Evolutionary conservation across 257 asterid species (phyloP).

Genomic region (Ehretia macrophylla): DNA sequence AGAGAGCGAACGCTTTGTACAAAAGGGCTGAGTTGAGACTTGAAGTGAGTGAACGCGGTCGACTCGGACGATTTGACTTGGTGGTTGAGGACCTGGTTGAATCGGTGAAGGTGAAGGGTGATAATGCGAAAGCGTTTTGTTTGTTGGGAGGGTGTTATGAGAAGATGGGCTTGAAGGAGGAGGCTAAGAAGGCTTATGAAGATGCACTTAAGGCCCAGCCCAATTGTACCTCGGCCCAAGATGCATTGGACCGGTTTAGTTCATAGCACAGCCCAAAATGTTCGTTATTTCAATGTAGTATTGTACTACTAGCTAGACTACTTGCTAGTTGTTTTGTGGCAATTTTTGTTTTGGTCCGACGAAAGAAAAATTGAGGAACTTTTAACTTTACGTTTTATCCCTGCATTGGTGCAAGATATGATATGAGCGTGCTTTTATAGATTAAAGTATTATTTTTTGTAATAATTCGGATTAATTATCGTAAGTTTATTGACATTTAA

Average conservation of each 20-base stretch:
- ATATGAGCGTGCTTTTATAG: no score
- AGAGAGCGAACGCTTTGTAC: slow-evolving; percentile 57
- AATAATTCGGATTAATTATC: no score
- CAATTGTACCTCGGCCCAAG: slow-evolving; percentile 24
- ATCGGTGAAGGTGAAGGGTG: slow-evolving; percentile 42
- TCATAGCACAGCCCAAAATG: slow-evolving; percentile 14
- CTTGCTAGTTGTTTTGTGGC: no score
- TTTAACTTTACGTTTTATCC: no score
- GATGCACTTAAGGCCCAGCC: slow-evolving; percentile 44
- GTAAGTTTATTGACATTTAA: no score
- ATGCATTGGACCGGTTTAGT: slow-evolving; percentile 35
- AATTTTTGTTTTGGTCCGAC: no score
- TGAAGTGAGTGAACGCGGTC: slow-evolving; percentile 26
- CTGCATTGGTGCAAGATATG: no score
- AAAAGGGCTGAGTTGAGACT: slow-evolving; percentile 63
- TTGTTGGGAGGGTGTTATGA: slow-evolving; percentile 64
- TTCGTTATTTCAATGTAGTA: slow-evolving; percentile 19
- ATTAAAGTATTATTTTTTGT: no score
- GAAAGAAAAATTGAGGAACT: no score
- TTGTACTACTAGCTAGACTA: no score
- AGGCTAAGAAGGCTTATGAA: slow-evolving; percentile 46
- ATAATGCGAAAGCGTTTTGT: slow-evolving; percentile 38
- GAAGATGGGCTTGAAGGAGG: slow-evolving; percentile 45
- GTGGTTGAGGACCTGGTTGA: slow-evolving; percentile 52
- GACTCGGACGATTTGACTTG: slow-evolving; percentile 21